Conservation (phyloP, 2,329 filamentous ascomycete species). For the Epichloe coenophiala region DNA sequence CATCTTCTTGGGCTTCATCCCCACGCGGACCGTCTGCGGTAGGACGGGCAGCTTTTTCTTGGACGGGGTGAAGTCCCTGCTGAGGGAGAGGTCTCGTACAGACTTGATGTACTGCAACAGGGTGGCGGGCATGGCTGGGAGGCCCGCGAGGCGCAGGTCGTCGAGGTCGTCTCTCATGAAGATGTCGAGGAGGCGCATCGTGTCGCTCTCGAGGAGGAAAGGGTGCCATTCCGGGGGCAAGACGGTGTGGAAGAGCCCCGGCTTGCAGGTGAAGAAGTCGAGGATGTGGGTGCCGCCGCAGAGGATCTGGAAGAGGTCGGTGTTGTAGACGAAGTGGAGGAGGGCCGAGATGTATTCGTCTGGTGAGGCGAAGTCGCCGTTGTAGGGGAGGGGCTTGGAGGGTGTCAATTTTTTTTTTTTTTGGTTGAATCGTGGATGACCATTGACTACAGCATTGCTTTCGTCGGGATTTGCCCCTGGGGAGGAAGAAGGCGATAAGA, state of each 20-base stretch:
- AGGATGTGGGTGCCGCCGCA: conserved; percentile 95
- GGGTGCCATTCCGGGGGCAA: conserved; percentile 74
- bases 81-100: conserved; percentile 56
- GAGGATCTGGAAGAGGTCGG: conserved; percentile 69
- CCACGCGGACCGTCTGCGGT: conserved; percentile 61
- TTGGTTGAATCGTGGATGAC: no score
- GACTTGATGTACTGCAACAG: conserved; percentile 60
- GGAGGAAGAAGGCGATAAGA: no score
- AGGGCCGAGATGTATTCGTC: conserved; percentile 72
- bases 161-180: conserved; percentile 65
- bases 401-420: background rate
- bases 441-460: no score
- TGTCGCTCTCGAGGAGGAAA: conserved; percentile 58
- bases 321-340: conserved; percentile 60
- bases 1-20: conserved; percentile 92
- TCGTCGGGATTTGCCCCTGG: no score
- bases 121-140: conserved; percentile 32
- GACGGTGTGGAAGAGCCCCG: conserved; percentile 66
- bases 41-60: conserved; percentile 40
- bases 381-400: conserved; percentile 49
- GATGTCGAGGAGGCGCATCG: conserved; percentile 67
- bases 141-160: conserved; percentile 12
- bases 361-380: conserved; percentile 52
- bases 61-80: conserved; percentile 40
- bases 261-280: conserved; percentile 83